Base-by-base conservation (phyloP, 108 stramenopile species). In the Fragilariopsis cylindrus region DNA sequence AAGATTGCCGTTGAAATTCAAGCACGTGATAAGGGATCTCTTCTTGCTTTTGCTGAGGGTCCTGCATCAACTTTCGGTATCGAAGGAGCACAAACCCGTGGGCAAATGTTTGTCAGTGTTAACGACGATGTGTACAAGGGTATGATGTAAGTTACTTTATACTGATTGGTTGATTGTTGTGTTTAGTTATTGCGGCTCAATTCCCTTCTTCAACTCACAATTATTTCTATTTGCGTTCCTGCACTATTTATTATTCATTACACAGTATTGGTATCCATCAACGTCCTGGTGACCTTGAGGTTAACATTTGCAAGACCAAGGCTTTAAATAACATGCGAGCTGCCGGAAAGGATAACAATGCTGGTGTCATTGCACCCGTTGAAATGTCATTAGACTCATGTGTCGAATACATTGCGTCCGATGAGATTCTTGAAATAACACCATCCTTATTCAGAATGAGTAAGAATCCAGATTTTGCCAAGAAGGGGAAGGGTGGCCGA, bases 221-320 rank as follows among this genome's bases (percentile, higher is more conserved):
- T 64, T 65, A 15, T 15, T 65, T 78, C 44, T 66, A 72, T 30
- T 30, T 30, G 30, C 30, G 30, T 30, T 30, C 30, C 30, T 30
- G 30, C 30, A 30, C 30, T 30, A 30, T 39, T 19, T 57, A 70
- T 55, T 30, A 57, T 9, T 55, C 15, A 56, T 76, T 21, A 57
- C 79, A 81, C 30, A 30, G 30, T 76, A 85, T 99, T 54, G 99
- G 99, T n/a, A 95, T 98, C 67, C 95, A 99, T 73, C 97, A 97
- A 90, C 96, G 98, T 7, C 96, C 96, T 6, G 96, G 93, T 41
- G 99, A 99, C 78, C 86, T 99, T 67, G 89, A 91, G 54, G 99
- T 99, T 19, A 99, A 99, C 76, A 84, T 98, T 3, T 96, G 96
- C 85, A 98, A 98, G 85, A 92, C 94, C 42, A 99, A 99, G 87